phyloP scores from a whole-genome alignment of 352 stramenopile genomes.

The Phytophthora rubi region DNA sequence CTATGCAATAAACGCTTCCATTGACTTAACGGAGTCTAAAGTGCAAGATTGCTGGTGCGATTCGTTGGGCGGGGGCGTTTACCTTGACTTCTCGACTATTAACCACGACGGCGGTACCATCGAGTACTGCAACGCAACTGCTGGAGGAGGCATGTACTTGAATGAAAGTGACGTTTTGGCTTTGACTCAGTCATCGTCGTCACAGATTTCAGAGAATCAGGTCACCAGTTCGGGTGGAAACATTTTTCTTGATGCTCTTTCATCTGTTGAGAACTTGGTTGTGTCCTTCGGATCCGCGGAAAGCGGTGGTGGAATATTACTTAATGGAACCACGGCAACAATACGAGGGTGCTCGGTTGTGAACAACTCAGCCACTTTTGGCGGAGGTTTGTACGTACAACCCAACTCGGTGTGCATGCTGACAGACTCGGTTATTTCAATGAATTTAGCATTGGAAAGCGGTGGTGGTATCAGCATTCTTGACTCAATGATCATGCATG shows the following conservation, averaged over 20 bases:
- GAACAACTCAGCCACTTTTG: constrained; percentile 22
- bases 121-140: constrained; percentile 21
- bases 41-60: constrained; percentile 13
- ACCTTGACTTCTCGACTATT: constrained; percentile 30
- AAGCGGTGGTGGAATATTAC: constrained; percentile 16
- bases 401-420: constrained; percentile 14
- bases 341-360: constrained; percentile 20
- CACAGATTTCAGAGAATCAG: constrained; percentile 13
- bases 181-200: constrained; percentile 7
- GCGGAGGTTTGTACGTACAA: constrained; percentile 25
- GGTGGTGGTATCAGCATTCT: constrained; percentile 35
- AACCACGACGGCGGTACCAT: constrained; percentile 38
- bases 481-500: constrained; percentile 32
- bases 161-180: constrained; percentile 20
- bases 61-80: constrained; percentile 40
- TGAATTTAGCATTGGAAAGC: constrained; percentile 8
- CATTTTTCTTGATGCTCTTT: constrained; percentile 13
- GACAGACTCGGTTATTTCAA: constrained; percentile 8
- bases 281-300: constrained; percentile 21
- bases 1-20: constrained; percentile 16
- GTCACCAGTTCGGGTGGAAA: constrained; percentile 22
- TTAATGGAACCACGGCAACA: constrained; percentile 12
- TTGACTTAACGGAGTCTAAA: constrained; percentile 17
- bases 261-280: constrained; percentile 19
- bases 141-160: constrained; percentile 51